Base-by-base conservation (phyloP, 345 rosid genomes). In the Turritis glabra region DNA sequence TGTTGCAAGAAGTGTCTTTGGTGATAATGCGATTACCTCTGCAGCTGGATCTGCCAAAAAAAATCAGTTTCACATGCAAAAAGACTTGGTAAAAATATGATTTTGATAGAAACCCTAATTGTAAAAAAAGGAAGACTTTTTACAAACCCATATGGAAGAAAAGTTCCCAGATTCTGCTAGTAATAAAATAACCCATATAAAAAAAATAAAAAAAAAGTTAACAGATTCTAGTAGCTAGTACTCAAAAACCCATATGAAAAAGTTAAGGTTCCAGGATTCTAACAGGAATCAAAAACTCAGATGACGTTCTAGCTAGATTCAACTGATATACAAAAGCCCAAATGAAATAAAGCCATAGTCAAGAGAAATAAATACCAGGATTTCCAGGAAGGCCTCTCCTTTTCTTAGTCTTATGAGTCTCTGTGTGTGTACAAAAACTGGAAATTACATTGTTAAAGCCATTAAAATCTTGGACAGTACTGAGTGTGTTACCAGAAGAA, bases 371-470 rank as follows among this genome's bases (percentile, higher is more conserved):
- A 4, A 72, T 76, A 89, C 98, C 98, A 75, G 97, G 97, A 77
- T 93, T 90, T 12, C 98, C 96, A 21, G 98, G 98, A 67, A 88
- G 85, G 82, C 84, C 88, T 83, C 98, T 82, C 35, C 89, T 90
- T 87, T 89, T 93, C 88, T 86, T 90, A 69, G 67, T 41, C 80
- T 84, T 90, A 19, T 81, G 86, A 48, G 81, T 81, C 48, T 72
- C 88, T 17, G 58, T 38, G 53, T 81, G 84, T 5, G 81, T 75
- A 54, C 74, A 52, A 41, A 75, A 29, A 75, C 76, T 69, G 19
- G 90, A 80, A 61, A 61, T 58, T 8, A 79, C 63, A 33, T 77
- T 82, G 76, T 79, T 81, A 53, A 84, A 79, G 82, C 73, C 59
- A 72, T 78, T 69, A 32, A 89, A 81, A 63, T 86, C 86, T 51